Base-by-base conservation (phyloP, 78 protist genomes). In the Polysphondylium violaceum region DNA sequence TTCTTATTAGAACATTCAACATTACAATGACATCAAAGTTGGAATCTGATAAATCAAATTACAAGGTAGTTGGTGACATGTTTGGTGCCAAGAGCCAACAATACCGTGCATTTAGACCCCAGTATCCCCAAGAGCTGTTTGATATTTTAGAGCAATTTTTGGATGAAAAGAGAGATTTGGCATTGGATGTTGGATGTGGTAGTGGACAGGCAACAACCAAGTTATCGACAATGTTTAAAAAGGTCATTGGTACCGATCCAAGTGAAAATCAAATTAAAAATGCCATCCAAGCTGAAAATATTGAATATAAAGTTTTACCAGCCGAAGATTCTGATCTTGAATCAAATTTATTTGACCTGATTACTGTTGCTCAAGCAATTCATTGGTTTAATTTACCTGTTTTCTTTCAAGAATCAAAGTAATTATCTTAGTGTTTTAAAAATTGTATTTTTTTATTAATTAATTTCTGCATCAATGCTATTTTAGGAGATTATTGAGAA, bases 121-220 rank as follows among this genome's bases (percentile, higher is more conserved):
- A 67, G 9, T 83, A 83, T 71, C 67, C 72, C 6, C 29, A 69
- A 2, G 79, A 83, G 31, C 38, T 83, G 23, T 83, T 27, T 58
- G 76, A 73, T 36, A 83, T 83, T 25, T 58, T 83, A 12, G 65
- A 83, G 9, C 27, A 72, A 0, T 17, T 29, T 31, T n/a, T 11
- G 23, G 79, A 68, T 23, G 21, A 6, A 19, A 29, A 47, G 36
- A 51, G 67, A n/a, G 65, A 83, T 14, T 40, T 83, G 19, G 59
- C 73, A 19, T 21, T 83, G 25, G 91, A 83, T 71, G 56, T 83
- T 31, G 91, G 81, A 5, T 71, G 72, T 58, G 91, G 91, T 14
- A 27, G 19, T 58, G 91, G 91, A 19, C 91, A 83, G 59, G 77
- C 81, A 27, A 83, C 91, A 4, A 58, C 69, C n/a, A 36, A 36